Percentiles rank a stretch among this genome's conserved stretches.
Conservation (phyloP, 2,329 filamentous ascomycete genomes). For the Cladosporium phlei region DNA sequence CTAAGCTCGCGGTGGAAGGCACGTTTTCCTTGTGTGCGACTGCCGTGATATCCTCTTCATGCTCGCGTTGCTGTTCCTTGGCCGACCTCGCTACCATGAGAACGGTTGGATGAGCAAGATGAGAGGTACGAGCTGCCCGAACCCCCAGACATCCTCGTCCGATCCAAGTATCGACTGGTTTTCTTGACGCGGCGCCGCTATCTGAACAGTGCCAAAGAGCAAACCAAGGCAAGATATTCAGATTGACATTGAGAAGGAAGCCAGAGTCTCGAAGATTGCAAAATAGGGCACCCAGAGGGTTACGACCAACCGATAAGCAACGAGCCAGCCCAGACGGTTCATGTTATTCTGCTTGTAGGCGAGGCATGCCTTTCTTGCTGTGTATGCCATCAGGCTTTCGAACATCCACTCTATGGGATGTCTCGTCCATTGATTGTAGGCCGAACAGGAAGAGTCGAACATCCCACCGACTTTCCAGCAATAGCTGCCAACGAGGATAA, state of each 20-base stretch:
- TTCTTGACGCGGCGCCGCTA: slow-evolving; percentile 21
- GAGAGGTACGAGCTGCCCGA: slow-evolving; percentile 25
- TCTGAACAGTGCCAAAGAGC: slow-evolving; percentile 24
- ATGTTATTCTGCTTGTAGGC: too few species aligned
- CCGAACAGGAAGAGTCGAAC: slow-evolving; percentile 15
- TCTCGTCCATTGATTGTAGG: slow-evolving; percentile 17
- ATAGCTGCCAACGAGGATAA: slow-evolving; percentile 23
- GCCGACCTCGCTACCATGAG: slow-evolving; percentile 15
- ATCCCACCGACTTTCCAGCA: slow-evolving; percentile 25
- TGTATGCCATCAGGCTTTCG: slow-evolving; percentile 14
- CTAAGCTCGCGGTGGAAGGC: background rate
- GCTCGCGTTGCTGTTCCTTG: background rate
- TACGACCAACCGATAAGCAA: slow-evolving; percentile 5
- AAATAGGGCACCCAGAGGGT: slow-evolving; percentile 16
- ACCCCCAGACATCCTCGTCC: slow-evolving; percentile 15
- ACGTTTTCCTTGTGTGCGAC: too few species aligned
- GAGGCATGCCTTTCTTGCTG: slow-evolving; percentile 14
- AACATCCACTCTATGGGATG: slow-evolving; percentile 17
- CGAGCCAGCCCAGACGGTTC: slow-evolving; percentile 3
- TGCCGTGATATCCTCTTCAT: too few species aligned
- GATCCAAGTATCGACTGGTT: slow-evolving; percentile 1
- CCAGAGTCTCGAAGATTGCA: slow-evolving; percentile 19
- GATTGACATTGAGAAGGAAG: slow-evolving; percentile 23
- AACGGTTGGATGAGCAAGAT: slow-evolving; percentile 24
- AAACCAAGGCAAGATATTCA: slow-evolving; percentile 21